Base-by-base conservation (phyloP, 2,329 filamentous ascomycete species). In the Thielaviopsis ethacetica region DNA sequence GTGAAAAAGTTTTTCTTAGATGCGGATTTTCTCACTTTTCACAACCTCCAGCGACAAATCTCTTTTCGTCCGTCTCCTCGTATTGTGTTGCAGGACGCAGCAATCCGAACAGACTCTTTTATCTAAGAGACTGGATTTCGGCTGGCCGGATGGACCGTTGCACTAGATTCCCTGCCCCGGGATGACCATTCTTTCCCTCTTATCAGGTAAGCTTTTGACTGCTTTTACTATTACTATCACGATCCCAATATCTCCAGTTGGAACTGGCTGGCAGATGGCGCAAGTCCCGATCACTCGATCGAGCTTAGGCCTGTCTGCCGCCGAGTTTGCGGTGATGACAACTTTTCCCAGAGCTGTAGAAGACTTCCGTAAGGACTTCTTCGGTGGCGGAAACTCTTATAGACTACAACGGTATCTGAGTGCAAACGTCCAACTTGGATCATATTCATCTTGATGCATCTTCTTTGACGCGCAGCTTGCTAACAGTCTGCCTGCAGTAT, bases 331-430 rank as follows among this genome's bases (percentile, higher is more conserved):
- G 58, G 68, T 84, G 82, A 85, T 85, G 82, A 85, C 77, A 79
- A 72, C 71, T 70, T 72, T 56, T 44, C 56, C 22, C 53, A 53
- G 59, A 61, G 59, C 59, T 61, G 56, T 61, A 61, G 57, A 61
- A 59, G 59, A 59, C 59, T 56, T 61, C 57, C 59, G 59, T 61
- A 61, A 61, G 59, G 57, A 61, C 49, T 58, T 59, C 59, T 61
- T 61, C 57, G 59, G 52, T 61, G 59, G 56, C 53, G 56, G 59
- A 57, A 57, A 57, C 57, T 57, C 71, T 71, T 81, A 84, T 85
- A 86, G 87, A 93, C 88, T 93, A 93, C 87, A 91, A 93, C 88
- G 88, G 88, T 93, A 93, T 93, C 88, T 93, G 88, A 93, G 53
- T 55, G 55, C 44, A 56, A 61, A 58, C 51, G 26, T 34, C 41